phyloP scores from a whole-genome alignment of 75 land plant species.

The Azolla pinnata region DNA sequence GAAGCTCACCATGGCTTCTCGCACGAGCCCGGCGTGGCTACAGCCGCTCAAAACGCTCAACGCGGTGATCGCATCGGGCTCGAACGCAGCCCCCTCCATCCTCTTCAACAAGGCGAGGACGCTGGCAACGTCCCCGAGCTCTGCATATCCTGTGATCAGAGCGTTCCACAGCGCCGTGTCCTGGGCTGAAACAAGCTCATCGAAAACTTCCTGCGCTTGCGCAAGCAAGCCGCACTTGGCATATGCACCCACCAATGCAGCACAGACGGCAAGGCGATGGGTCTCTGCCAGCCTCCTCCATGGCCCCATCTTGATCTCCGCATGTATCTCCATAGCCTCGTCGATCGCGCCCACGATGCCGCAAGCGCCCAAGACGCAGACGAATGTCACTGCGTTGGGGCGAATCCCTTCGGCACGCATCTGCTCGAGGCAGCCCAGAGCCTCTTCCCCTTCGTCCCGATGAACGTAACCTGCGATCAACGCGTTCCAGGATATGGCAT shows the following conservation, averaged over 20 bases:
- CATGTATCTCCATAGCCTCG: slow-evolving; percentile 36
- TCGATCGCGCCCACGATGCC: slow-evolving; percentile 15
- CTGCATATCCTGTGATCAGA: slow-evolving; percentile 57
- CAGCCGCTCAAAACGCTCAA: background rate
- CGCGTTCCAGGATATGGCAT: slow-evolving; percentile 37
- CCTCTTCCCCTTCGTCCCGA: slow-evolving; percentile 17
- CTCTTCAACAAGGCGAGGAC: slow-evolving; percentile 35
- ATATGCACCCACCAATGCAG: slow-evolving; percentile 60
- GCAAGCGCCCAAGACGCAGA: slow-evolving; percentile 34
- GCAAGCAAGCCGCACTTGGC: slow-evolving; percentile 38
- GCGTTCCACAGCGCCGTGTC: slow-evolving; percentile 51
- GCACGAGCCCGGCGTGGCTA: slow-evolving; percentile 7
- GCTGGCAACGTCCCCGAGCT: slow-evolving; percentile 31
- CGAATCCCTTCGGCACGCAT: slow-evolving; percentile 19
- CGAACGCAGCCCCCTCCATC: slow-evolving; percentile 31
- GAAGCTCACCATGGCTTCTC: background rate
- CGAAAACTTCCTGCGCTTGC: slow-evolving; percentile 38
- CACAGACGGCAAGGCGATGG: slow-evolving; percentile 26
- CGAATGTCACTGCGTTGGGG: slow-evolving; percentile 31
- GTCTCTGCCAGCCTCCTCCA: background rate
- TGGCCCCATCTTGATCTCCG: too few species aligned
- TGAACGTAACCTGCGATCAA: slow-evolving; percentile 42
- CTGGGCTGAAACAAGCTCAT: slow-evolving; percentile 10
- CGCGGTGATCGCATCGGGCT: slow-evolving; percentile 9
- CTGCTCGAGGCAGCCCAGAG: slow-evolving; percentile 21